Evolutionary conservation across 768 basidiomycete species (phyloP).

Genomic region (Cystobasidium ongulense): DNA sequence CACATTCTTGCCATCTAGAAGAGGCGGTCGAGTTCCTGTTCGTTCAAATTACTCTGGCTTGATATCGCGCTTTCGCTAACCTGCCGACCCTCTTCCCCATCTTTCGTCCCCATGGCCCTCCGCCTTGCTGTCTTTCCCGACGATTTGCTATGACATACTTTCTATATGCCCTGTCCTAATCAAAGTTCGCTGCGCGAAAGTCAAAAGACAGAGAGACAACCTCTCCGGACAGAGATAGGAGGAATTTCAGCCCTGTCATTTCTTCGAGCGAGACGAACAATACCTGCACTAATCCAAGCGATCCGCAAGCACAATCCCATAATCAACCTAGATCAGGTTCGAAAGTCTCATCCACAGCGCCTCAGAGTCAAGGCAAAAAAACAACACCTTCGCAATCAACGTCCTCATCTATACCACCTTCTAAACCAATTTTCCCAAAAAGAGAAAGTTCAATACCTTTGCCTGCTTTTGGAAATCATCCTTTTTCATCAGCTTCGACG

Average conservation of each 20-base stretch:
- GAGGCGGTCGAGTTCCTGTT: slow-evolving; percentile 30
- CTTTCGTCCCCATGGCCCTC: too few species aligned
- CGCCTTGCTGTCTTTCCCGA: too few species aligned
- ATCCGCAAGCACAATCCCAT: background rate
- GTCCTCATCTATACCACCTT: background rate
- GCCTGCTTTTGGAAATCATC: background rate
- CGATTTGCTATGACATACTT: too few species aligned
- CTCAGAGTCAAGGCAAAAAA: background rate
- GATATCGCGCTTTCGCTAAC: background rate
- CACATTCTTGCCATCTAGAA: slow-evolving; percentile 29
- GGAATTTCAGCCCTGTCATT: background rate
- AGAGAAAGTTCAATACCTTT: background rate
- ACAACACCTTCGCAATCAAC: background rate
- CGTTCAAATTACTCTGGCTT: background rate
- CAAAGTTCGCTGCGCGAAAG: background rate
- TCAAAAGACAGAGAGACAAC: background rate
- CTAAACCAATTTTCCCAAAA: background rate
- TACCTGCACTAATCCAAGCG: background rate
- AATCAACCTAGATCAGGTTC: background rate
- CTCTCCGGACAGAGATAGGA: background rate
- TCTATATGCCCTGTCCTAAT: too few species aligned
- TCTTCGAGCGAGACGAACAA: background rate
- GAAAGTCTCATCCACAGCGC: background rate
- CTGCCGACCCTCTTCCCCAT: too few species aligned
- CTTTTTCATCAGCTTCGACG: background rate